These are phyloP conservation scores for Starmerella bombicola DNA, from an alignment of 805 yeast species.

Conservation along the genomic window DNA sequence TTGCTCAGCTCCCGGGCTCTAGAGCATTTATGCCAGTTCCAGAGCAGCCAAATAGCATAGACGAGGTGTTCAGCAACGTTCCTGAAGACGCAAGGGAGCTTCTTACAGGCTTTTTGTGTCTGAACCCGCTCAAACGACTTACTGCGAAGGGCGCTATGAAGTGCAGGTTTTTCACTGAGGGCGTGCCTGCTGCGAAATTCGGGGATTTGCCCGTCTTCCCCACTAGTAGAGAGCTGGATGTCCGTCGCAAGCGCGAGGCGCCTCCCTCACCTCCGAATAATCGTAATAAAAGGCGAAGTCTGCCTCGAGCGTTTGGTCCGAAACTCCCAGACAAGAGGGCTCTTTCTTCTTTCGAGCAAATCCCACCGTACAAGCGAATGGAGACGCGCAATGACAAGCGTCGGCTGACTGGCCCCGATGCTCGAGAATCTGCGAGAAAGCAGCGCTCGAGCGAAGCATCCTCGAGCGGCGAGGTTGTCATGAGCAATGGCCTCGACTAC, in stretches of 20 bases:
- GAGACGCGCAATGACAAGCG: neutral
- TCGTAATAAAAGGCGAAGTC: neutral
- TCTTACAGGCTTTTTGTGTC: constrained; percentile 45
- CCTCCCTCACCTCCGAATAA: constrained; percentile 11
- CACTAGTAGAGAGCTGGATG: constrained; percentile 81
- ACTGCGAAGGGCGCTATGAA: constrained; percentile 70
- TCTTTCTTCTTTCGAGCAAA: constrained; percentile 16
- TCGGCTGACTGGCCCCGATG: neutral
- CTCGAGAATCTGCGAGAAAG: neutral
- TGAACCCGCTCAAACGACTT: constrained; percentile 61
- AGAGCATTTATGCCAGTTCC: constrained; percentile 20
- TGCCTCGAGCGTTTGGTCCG: constrained; percentile 20
- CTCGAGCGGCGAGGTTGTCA: constrained; percentile 5
- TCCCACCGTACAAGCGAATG: constrained; percentile 23
- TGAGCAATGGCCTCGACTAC: constrained; percentile 15
- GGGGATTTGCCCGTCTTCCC: constrained; percentile 55
- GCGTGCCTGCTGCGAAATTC: constrained; percentile 52
- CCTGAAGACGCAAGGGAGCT: constrained; percentile 28
- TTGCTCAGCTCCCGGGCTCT: constrained; percentile 41
- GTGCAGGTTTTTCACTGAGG: constrained; percentile 53
- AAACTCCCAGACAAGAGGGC: constrained; percentile 19
- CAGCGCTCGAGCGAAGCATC: constrained; percentile 2
- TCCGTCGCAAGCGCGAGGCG: constrained; percentile 20
- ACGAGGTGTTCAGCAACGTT: constrained; percentile 28
- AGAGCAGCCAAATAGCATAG: constrained; percentile 31